A percentile compares a stretch with the other conserved stretches of the same genome.
Conservation (phyloP, 805 yeast genomes). For the Candida railenensis region DNA sequence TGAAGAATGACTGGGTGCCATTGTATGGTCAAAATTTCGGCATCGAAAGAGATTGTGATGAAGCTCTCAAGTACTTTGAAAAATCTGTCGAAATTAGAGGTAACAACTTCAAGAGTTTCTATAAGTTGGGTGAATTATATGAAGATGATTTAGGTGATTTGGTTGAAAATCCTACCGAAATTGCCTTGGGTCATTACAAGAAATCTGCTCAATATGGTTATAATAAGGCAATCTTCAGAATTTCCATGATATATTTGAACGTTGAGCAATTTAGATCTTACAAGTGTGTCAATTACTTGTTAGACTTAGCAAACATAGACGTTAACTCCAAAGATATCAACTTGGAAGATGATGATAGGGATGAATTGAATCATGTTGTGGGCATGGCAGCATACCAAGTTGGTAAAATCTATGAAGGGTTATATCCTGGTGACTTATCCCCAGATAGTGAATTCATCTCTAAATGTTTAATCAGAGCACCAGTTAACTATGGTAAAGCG, state of each 20-base stretch:
- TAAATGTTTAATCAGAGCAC: slow-evolving; percentile 33
- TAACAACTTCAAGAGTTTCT: slow-evolving; percentile 30
- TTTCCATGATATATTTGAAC: slow-evolving; percentile 36
- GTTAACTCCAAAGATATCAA: slow-evolving; percentile 29
- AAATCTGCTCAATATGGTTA: slow-evolving; percentile 42
- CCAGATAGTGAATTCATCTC: slow-evolving; percentile 35
- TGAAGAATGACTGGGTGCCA: slow-evolving; percentile 31
- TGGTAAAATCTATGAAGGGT: slow-evolving; percentile 44
- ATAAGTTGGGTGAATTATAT: slow-evolving; percentile 38
- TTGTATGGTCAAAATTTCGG: slow-evolving; percentile 37
- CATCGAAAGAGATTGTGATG: slow-evolving; percentile 23
- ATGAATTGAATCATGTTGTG: slow-evolving; percentile 40
- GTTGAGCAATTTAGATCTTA: slow-evolving; percentile 33
- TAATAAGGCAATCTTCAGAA: slow-evolving; percentile 42
- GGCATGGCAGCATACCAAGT: slow-evolving; percentile 42
- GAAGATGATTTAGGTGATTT: slow-evolving; percentile 28
- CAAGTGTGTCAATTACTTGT: slow-evolving; percentile 34
- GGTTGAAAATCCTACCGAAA: slow-evolving; percentile 10
- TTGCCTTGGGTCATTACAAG: slow-evolving; percentile 33
- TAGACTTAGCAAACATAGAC: slow-evolving; percentile 38
- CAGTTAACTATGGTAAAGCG: slow-evolving; percentile 43
- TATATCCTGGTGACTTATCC: slow-evolving; percentile 42
- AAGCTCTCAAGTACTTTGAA: slow-evolving; percentile 30
- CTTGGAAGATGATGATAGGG: slow-evolving; percentile 34
- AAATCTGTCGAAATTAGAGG: slow-evolving; percentile 32